phyloP scores from a whole-genome alignment of 2,329 filamentous ascomycete genomes.

The Eurotiales sp. region DNA sequence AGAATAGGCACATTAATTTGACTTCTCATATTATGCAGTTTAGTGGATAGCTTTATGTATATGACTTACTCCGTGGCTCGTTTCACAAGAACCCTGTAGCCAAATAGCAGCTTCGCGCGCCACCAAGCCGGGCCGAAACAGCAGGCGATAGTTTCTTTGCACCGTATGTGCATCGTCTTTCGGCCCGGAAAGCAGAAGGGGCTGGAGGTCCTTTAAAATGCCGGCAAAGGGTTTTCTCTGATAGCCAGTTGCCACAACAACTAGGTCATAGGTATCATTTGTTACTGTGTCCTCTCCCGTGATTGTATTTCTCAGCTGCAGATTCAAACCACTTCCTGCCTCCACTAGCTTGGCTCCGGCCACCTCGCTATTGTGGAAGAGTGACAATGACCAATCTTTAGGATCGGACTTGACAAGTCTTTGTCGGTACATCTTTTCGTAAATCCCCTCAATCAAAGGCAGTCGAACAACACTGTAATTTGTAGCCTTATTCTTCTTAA shows the following conservation, averaged over 20 bases:
- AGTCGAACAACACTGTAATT: constrained; percentile 15
- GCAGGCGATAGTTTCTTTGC: constrained; percentile 12
- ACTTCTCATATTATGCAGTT: too few relatives aligned
- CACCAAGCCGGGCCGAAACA: constrained; percentile 10
- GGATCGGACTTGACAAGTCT: constrained; percentile 4
- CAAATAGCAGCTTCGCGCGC: constrained; percentile 9
- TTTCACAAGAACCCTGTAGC: constrained; percentile 15
- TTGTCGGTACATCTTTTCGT: constrained; percentile 15
- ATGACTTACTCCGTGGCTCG: constrained; percentile 13
- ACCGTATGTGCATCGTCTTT: constrained; percentile 1
- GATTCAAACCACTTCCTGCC: constrained; percentile 1
- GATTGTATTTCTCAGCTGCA: constrained; percentile 5
- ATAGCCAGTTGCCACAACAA: constrained; percentile 14
- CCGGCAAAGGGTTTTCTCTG: constrained; percentile 9
- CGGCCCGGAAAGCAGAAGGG: not conserved
- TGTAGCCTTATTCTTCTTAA: constrained; percentile 13
- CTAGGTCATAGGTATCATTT: constrained; percentile 7
- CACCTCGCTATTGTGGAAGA: constrained; percentile 6
- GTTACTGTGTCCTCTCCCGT: not conserved
- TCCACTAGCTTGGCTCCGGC: not conserved
- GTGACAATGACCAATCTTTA: constrained; percentile 1
- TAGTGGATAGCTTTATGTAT: too few relatives aligned
- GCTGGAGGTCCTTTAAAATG: constrained; percentile 12
- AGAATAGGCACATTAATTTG: not conserved
- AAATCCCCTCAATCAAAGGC: constrained; percentile 9